Conservation (phyloP, 2,329 filamentous ascomycete genomes). For the Monilinia polystroma region DNA sequence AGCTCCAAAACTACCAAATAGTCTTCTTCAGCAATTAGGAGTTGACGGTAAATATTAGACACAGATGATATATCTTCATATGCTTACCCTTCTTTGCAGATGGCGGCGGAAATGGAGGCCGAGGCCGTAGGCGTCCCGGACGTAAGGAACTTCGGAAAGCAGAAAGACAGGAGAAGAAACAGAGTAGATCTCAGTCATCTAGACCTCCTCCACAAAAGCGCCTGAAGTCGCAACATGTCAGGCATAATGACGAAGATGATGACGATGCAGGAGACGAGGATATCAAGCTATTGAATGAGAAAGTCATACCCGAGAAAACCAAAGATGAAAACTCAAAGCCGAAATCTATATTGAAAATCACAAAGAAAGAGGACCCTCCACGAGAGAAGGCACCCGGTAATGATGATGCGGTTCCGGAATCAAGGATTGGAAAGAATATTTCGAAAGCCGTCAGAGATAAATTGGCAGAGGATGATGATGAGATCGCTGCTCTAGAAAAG, state of each 20-base stretch:
- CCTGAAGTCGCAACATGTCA: slow-evolving; percentile 31
- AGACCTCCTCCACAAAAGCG: slow-evolving; percentile 36
- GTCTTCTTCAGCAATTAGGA: slow-evolving; percentile 48
- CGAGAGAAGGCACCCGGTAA: not conserved
- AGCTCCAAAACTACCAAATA: slow-evolving; percentile 46
- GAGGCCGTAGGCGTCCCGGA: slow-evolving; percentile 29
- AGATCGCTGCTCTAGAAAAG: slow-evolving; percentile 84
- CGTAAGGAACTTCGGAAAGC: slow-evolving; percentile 41
- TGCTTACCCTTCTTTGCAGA: slow-evolving; percentile 19
- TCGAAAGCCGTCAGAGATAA: slow-evolving; percentile 53
- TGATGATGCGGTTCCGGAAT: slow-evolving; percentile 7
- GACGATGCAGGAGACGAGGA: slow-evolving; percentile 14
- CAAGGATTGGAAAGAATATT: slow-evolving; percentile 26
- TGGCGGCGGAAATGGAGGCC: slow-evolving; percentile 27
- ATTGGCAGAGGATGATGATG: slow-evolving; percentile 78
- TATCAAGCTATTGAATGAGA: slow-evolving; percentile 8
- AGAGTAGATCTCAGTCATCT: slow-evolving; percentile 26
- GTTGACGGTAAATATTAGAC: slow-evolving; percentile 35
- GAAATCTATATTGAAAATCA: slow-evolving; percentile 38
- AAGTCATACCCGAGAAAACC: slow-evolving; percentile 11
- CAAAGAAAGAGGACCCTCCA: slow-evolving; percentile 31
- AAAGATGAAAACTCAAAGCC: slow-evolving; percentile 26
- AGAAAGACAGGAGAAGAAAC: slow-evolving; percentile 38
- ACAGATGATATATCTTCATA: not conserved
- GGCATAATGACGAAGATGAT: slow-evolving; percentile 15